Evolutionary conservation across 805 yeast species (phyloP).

Genomic region (Cyberlindnera amylophila): DNA sequence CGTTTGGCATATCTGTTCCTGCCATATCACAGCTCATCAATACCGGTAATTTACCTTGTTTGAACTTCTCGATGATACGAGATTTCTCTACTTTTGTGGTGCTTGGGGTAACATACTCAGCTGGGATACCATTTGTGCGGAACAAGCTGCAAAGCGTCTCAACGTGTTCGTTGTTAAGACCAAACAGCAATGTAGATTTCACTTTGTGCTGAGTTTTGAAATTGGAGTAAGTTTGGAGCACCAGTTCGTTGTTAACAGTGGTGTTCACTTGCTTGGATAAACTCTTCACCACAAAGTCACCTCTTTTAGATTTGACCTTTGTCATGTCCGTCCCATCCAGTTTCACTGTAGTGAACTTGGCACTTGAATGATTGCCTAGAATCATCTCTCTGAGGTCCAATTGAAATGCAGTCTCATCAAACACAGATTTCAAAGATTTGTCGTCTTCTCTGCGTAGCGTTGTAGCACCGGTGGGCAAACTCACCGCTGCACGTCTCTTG

Average conservation of each 20-base stretch:
- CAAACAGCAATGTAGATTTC: constrained; percentile 70
- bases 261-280: constrained; percentile 56
- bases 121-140: constrained; percentile 55
- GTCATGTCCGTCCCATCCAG: constrained; percentile 41
- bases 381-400: constrained; percentile 65
- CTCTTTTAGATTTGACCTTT: constrained; percentile 26
- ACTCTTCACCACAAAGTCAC: constrained; percentile 52
- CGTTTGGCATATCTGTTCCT: constrained; percentile 90
- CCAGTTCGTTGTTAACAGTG: constrained; percentile 48
- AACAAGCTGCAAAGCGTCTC: constrained; percentile 48
- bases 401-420: constrained; percentile 74
- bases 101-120: constrained; percentile 67
- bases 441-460: constrained; percentile 80
- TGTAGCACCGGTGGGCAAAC: constrained; percentile 92
- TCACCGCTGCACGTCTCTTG: constrained; percentile 64
- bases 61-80: constrained; percentile 52
- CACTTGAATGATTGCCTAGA: constrained; percentile 62
- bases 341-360: constrained; percentile 56
- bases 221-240: constrained; percentile 50
- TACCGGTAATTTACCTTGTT: constrained; percentile 59
- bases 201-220: constrained; percentile 36
- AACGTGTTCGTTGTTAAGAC: constrained; percentile 72
- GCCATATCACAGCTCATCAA: constrained; percentile 87
- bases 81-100: constrained; percentile 53
- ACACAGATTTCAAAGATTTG: constrained; percentile 48